Evolutionary conservation across 1,284 basidiomycete genomes (phyloP).

Genomic region (Fomitopsis schrenkii): DNA sequence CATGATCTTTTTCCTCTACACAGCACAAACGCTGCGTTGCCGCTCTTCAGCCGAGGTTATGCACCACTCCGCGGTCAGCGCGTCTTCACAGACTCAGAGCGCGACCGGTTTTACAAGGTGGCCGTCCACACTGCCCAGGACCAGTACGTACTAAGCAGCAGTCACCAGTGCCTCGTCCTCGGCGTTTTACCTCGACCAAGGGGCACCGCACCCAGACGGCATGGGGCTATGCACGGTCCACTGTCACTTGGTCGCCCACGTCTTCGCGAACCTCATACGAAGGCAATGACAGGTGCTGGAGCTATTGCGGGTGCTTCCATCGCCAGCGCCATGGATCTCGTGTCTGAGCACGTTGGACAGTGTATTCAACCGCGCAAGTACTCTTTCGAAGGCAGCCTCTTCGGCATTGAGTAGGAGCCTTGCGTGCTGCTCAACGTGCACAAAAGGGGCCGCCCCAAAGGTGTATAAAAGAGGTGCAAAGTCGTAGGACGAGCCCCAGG

Average conservation of each 20-base stretch:
- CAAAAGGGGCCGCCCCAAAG: background rate
- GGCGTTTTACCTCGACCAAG: too few species aligned
- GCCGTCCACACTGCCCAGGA: too few species aligned
- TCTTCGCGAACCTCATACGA: background rate
- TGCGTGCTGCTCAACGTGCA: background rate
- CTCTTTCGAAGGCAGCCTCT: background rate
- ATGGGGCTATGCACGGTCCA: background rate
- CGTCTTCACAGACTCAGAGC: too few species aligned
- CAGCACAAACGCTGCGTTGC: too few species aligned
- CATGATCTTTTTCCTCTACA: background rate
- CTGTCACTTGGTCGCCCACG: background rate
- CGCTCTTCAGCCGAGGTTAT: too few species aligned
- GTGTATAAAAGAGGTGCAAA: background rate
- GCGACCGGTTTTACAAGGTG: too few species aligned
- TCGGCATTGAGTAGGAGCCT: background rate
- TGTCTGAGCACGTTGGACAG: background rate
- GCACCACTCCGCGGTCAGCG: too few species aligned
- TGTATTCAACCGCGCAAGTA: background rate
- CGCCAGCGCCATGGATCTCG: background rate
- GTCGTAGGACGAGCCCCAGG: background rate
- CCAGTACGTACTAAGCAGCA: too few species aligned
- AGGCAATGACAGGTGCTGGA: background rate
- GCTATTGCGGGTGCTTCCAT: background rate
- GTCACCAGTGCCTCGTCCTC: too few species aligned
- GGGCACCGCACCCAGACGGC: background rate